Base-by-base conservation (phyloP, 2,329 filamentous ascomycete genomes). In the Calonectria hawksworthii region DNA sequence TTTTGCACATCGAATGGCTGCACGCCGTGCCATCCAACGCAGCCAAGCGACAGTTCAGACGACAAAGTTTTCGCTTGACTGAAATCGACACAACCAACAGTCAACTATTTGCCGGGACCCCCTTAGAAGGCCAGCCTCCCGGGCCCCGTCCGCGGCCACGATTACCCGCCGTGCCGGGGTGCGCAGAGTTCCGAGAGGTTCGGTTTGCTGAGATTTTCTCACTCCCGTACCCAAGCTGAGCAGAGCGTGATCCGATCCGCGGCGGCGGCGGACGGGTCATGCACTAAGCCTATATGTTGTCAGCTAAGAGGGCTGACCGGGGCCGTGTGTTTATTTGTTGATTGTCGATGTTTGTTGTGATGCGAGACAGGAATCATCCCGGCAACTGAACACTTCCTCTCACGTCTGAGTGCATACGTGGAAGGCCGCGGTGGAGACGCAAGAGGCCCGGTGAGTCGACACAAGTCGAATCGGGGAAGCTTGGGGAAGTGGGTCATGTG, bases 301-400 rank as follows among this genome's bases (percentile, higher is more conserved):
- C 70, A 38, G 16, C 51, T 73, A 73, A 73, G 65, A 63, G 34
- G 18, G 38, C 30, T 38, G 41, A n/a, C 16, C 23, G 32, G 44
- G 44, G 30, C 23, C 30, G 38, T 68, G 54, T 64, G 54, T 64
- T 65, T 73, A 73, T 72, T 71, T 71, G 67, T 63, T 71, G 59
- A 51, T 36, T 38, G 18, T 14, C 47, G 36, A 36, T 47, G 41
- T 69, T 64, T 73, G 65, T 65, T 70, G 54, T 75, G 44, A 65
- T 61, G 38, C 61, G 72, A 63, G 70, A 72, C 74, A 70, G 32
- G 68, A 77, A 70, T 59, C 63, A 73, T 76, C 71, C 70, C 41
- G 56, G 75, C 59, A 51, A 74, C 74, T 72, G 63, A 68, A 51
- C 41, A 56, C 51, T 72, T 50, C 68, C 54, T 44, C 72, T 80